Base-by-base conservation (phyloP, 2,329 filamentous ascomycete genomes). In the Aspergillus fischeri region DNA sequence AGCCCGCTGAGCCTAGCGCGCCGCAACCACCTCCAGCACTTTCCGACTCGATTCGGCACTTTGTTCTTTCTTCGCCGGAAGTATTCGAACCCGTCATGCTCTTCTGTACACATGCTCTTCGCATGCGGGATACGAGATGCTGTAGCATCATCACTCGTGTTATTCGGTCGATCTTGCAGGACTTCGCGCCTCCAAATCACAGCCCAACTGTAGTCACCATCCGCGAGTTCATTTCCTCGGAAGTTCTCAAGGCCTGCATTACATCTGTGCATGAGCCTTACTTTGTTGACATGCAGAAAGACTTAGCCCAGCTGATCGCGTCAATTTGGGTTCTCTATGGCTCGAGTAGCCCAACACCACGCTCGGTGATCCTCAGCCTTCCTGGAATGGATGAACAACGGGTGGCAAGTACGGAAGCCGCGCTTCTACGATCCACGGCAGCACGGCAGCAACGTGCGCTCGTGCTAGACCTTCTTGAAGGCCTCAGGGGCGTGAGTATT, bases 231-330 rank as follows among this genome's bases (percentile, higher is more conserved):
- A 92, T 97, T 69, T 91, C 87, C 53, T 86, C 86, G 4, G 90
- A 96, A 63, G 91, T 97, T 2, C 83, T 99, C 51, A 91, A 92
- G 77, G 91, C 92, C 0, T 93, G 90, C 67, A 90, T 97, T 70
- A 90, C 88, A 1, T 95, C 90, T 1, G 85, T 99, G 52, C 90
- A 97, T 75, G 94, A 99, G 64, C 88, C 91, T 0, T 97, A 97
- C 74, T 99, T 97, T 74, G 92, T 97, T 35, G 94, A 99, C 65
- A 85, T 95, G 60, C 94, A 99, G 68, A 93, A 92, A 70, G 92
- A 99, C 52, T 82, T 99, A 24, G 93, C 92, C 0, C 84, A 87
- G 24, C 81, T 97, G 41, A 96, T 99, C 60, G 92, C 92, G 0
- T 84, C 87, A 3, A 94, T 97, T 60, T 81, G 96, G 65, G 83